Base-by-base conservation (phyloP, 1,139 yeast species). In the Groenewaldozyma sp. region DNA sequence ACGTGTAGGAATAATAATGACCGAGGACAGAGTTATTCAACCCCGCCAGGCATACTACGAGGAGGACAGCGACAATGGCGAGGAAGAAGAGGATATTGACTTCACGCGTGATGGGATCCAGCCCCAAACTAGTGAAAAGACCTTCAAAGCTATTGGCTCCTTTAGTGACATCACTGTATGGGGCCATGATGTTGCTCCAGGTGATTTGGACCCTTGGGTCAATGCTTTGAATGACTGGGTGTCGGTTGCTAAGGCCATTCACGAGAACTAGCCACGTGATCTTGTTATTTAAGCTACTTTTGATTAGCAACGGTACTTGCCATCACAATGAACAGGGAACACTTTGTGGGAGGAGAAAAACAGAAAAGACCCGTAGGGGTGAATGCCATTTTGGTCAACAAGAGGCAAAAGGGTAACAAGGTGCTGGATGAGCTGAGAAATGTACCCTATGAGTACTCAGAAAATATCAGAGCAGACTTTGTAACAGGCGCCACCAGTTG, bases 401-500 rank as follows among this genome's bases (percentile, higher is more conserved):
- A 68, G 27, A 62, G 76, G 1, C 86, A 78, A 55, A 67, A 40
- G 24, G 81, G 78, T 10, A 79, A 79, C 50, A 83, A 82, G 4
- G 51, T 78, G 24, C 56, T 79, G 24, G 65, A 68, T 31, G 56
- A 60, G 29, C 52, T 79, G 27, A 65, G 67, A 18, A 67, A 67
- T 39, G 72, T 75, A 3, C 67, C 73, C 13, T 73, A 73, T 67
- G 56, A 51, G 39, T 76, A 71, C 47, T 35, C 39, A 14, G 68
- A 65, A 9, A 64, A 60, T 16, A 67, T 68, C 31, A 63, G 67
- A 24, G 67, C 78, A 11, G 71, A 70, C 41, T 79, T 73, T 43
- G 91, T 86, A 52, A 71, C 82, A 40, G 76, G 87, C 10, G 78
- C 75, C 38, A 70, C 73, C 2, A 67, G 86, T 34, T 80, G 84